Evolutionary conservation across 768 basidiomycete genomes (phyloP), one percentile per base, ranked within the genome.

Genomic region (Lentinula sp.): DNA sequence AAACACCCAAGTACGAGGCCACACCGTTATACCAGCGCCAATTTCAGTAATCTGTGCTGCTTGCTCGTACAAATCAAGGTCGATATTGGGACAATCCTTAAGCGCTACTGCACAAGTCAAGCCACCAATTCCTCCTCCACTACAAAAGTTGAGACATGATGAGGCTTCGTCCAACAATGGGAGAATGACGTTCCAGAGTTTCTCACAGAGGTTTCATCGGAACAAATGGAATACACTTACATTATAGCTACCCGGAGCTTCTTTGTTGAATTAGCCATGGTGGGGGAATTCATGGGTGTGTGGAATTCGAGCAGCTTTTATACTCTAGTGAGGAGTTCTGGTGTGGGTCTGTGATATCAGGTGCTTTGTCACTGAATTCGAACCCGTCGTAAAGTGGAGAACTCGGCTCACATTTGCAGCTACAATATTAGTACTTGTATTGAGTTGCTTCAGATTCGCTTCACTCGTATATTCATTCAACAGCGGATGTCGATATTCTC

Each of bases 11-110:
- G 70, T 68, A 31, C 78, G 73, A 39, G 70, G 73, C 73, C 73
- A 80, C 5, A 79, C 63, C 2, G 68, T 70, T 46, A 82, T 74
- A 0, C 80, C 80, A 21, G 79, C 80, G 7, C 80, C 80, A 46
- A 78, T 68, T 48, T 78, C 76, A 2, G 73, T 71, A 37, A 82
- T 71, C 21, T 66, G 65, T 0, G 74, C 63, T 2, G 78, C 69
- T 8, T 76, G 71, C 57, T 82, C 80, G 62, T 78, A 82, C 13
- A 81, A 63, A n/a, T 75, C 71, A 4, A 81, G 68, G 1, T 74
- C 68, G 8, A 73, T 62, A 53, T 60, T 62, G 49, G 67, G 60
- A 34, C 32, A 42, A 15, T 50, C 35, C 13, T 69, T 67, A 35
- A 79, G 61, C 1, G 73, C 71, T 0, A 71, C 67, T 3, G 76